phyloP scores from a whole-genome alignment of 495 filamentous ascomycete genomes.

The Xeromyces bisporus region DNA sequence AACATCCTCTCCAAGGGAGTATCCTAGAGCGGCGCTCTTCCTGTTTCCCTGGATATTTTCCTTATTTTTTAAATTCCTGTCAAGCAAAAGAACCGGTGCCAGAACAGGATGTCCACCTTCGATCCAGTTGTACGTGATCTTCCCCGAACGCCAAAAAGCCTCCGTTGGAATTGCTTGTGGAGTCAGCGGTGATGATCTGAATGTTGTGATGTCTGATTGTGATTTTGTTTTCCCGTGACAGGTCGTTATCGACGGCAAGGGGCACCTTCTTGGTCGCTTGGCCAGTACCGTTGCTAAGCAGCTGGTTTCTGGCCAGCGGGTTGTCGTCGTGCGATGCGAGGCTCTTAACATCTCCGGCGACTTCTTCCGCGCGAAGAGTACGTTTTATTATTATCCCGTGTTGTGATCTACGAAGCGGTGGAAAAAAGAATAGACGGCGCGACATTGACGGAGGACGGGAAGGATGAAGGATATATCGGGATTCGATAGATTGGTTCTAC shows the following conservation, averaged over 20 bases:
- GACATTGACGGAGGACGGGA: constrained; percentile 3
- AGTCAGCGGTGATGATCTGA: too few species aligned
- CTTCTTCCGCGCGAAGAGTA: constrained; percentile 99
- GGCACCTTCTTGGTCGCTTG: constrained; percentile 96
- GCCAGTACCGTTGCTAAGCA: constrained; percentile 99
- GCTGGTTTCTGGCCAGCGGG: constrained; percentile 97
- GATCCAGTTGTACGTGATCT: constrained; percentile 76
- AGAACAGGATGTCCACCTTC: constrained; percentile 90
- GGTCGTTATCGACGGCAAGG: constrained; percentile 99
- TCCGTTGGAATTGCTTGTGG: too few species aligned
- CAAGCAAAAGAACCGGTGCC: constrained; percentile 26
- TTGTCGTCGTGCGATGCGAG: constrained; percentile 97
- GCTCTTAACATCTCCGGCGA: constrained; percentile 99
- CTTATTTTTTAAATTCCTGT: too few species aligned
- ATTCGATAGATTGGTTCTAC: background rate
- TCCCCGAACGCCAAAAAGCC: background rate
- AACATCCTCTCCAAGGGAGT: constrained; percentile 29
- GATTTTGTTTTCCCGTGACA: constrained; percentile 18
- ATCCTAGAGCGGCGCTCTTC: constrained; percentile 22
- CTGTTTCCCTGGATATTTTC: constrained; percentile 20
- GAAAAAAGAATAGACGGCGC: constrained; percentile 1
- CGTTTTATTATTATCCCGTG: constrained; percentile 30
- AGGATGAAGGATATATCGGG: constrained; percentile 1
- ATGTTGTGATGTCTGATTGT: too few species aligned
- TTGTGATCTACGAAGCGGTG: constrained; percentile 4